Base-by-base conservation (phyloP, 371 early-diverging fungal genomes). In the Mucor mucedo region DNA sequence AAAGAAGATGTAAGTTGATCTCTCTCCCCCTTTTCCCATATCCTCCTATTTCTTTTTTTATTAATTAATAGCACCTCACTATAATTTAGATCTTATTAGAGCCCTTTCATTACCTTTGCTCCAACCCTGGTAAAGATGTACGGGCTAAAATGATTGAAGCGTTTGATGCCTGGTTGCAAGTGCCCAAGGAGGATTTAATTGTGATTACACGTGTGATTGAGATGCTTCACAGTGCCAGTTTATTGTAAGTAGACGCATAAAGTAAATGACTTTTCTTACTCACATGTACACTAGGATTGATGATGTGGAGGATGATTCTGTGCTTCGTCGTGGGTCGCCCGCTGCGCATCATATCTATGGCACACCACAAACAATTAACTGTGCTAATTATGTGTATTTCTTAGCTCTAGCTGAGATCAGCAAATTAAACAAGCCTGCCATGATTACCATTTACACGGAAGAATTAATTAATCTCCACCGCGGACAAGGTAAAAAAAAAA, bases 301-400 rank as follows among this genome's bases (percentile, higher is more conserved):
- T 68, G 99, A 98, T 68, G 93, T 98, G 13, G 93, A 98, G 72
- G 99, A 98, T 70, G 91, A 87, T 67, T 96, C 97, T 2, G 87
- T 83, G 28, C 66, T 98, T 58, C 82, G 98, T 55, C 80, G 98
- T 49, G 97, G 96, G 4, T 86, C 89, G 6, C 99, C 99, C 48
- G 97, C 95, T 35, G 96, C 99, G 0, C 98, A 98, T 80, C 90
- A 93, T 67, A 96, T 98, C 49, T 98, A 88, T 75, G 98, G 99
- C 6, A 80, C 91, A 2, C 90, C 98, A 6, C 78, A 88, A 62
- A 92, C 96, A 1, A 98, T 98, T 69, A 97, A 97, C 65, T 91
- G 91, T 35, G 98, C 96, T 30, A 97, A 98, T 71, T 96, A 93
- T 60, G 94, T 96, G 40, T 97, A 97, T 70, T 97, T 98, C 63